Conservation (phyloP, 1,284 basidiomycete species). For the Phenoliferia sp. region DNA sequence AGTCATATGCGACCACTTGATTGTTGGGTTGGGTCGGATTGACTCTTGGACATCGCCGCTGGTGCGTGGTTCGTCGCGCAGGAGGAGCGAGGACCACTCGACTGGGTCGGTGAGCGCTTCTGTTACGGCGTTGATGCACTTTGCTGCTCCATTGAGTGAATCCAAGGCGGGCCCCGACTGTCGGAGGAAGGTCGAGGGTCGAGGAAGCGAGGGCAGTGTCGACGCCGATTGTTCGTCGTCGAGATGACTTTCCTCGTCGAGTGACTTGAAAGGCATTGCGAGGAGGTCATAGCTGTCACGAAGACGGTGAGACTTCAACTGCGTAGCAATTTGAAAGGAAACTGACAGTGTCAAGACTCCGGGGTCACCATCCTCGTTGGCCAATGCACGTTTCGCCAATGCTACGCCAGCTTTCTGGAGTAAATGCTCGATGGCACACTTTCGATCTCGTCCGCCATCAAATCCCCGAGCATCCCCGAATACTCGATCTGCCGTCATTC, state of each 20-base stretch:
- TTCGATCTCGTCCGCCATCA: too few species aligned
- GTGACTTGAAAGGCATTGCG: background rate
- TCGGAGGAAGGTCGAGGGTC: background rate
- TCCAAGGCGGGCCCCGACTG: too few species aligned
- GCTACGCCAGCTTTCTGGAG: background rate
- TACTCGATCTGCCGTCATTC: too few species aligned
- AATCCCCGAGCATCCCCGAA: too few species aligned
- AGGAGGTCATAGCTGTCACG: constrained; percentile 7
- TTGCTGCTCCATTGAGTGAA: background rate
- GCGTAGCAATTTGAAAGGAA: background rate
- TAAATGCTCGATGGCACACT: background rate
- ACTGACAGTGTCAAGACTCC: constrained; percentile 14
- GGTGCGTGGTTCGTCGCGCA: background rate
- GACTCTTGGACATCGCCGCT: background rate
- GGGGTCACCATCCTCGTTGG: background rate
- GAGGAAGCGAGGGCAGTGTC: background rate
- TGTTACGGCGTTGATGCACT: background rate
- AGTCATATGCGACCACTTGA: background rate
- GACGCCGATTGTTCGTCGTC: too few species aligned
- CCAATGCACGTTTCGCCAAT: background rate
- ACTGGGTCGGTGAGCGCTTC: background rate
- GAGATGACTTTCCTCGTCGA: constrained; percentile 1
- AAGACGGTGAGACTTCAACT: background rate
- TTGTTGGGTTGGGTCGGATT: background rate
- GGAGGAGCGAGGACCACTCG: background rate